Base-by-base conservation (phyloP, 768 basidiomycete genomes). In the Pholiota molesta region DNA sequence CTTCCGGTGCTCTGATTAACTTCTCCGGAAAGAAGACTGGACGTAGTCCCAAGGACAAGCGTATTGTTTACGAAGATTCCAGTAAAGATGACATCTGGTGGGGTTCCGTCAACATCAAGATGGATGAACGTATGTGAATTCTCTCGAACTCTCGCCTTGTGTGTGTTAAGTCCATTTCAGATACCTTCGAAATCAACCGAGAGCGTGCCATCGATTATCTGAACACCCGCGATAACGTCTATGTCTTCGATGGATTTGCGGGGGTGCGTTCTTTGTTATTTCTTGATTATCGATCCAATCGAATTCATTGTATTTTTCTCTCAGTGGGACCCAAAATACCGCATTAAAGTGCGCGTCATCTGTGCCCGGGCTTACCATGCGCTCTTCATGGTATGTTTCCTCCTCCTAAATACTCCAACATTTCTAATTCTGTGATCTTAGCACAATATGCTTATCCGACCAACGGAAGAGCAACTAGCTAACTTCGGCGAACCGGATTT, bases 21-120 rank as follows among this genome's bases (percentile, higher is more conserved):
- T 99, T 99, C 72, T 97, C 95, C 10, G 97, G 97, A 29, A 99
- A 98, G 85, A 99, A 99, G 84, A 99, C 97, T 2, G 97, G 97
- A 59, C 86, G 97, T 53, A 91, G 88, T 68, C 97, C 97, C 57
- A 99, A 99, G 75, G 97, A 99, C 86, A 99, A 99, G 86, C 95
- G 97, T 64, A 98, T 99, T 72, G 97, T 99, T 71, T 99, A 83
- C 74, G 97, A 99, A 76, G 96, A 99, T 69, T 91, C 93, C 56
- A 90, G 88, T 78, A 97, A 95, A 78, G 95, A 98, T 73, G 87
- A 98, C 65, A 91, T 99, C 75, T 99, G 97, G 96, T 99, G 97
- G 97, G 97, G 97, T 42, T 90, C 94, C 31, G 95, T 99, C 69
- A 99, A 99, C 81, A 99, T 99, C 80, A 97, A 97, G 83, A 92